Evolutionary conservation across 2,329 filamentous ascomycete species (phyloP), one percentile per base, ranked within the genome.

Genomic region (Sordariomycetes sp.): DNA sequence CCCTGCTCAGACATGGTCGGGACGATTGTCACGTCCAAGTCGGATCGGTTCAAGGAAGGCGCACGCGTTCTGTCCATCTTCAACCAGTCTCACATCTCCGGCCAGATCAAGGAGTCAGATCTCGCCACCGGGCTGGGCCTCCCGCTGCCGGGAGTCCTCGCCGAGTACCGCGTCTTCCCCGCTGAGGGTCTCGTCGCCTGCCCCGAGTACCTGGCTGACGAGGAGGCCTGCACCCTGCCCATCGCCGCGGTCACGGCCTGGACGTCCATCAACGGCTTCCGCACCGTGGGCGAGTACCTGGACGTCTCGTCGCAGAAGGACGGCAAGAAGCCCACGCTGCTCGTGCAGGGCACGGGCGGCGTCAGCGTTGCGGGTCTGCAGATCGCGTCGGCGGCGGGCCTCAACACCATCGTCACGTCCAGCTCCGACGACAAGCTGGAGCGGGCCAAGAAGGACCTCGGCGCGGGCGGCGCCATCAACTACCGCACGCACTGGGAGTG

Each of bases 1-100:
- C 78, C 79, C 2, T 79, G 75, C 53, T 81, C 77, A 16, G 81
- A 86, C 54, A 82, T 81, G 66, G 81, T 77, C 55, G 81, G 80
- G 29, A 64, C 65, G 8, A 61, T 85, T 30, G 58, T 72, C 3
- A 60, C 57, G n/a, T 57, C 62, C 8, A 49, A 54, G 3, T 57
- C 58, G 6, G 30, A 41, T 5, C 44, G 47, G 21, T 73, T 72
- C 59, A 61, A 64, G 35, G 62, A 65, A 35, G 79, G 79, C 38
- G 72, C 82, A 37, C 72, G 77, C n/a, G 79, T 86, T 25, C 64
- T 82, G 36, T 70, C 70, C 15, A 81, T 72, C 33, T 85, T 82
- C 55, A 70, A 70, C 44, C 68, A 72, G 50, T 57, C 55, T 7
- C 68, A 74, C 46, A 55, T 76, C 34, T 66, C 63, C 4, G 78